phyloP scores from a whole-genome alignment of 2,329 filamentous ascomycete genomes.

The Zymoseptoria tritici region DNA sequence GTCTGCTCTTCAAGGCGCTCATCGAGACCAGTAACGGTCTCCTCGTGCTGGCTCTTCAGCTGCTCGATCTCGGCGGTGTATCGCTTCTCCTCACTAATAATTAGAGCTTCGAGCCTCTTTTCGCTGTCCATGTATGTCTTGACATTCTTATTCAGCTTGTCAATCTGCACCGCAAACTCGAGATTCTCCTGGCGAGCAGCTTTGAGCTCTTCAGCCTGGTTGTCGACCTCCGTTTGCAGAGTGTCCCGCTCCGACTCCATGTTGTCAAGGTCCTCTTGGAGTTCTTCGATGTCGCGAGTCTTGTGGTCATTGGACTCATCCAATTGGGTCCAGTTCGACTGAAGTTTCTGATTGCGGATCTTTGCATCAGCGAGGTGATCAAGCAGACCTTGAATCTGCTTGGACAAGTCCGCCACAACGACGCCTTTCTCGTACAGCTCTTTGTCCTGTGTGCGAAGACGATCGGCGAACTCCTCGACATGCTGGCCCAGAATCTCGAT shows the following conservation, averaged over 20 bases:
- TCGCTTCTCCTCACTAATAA: constrained; percentile 35
- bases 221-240: constrained; percentile 18
- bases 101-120: constrained; percentile 30
- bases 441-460: constrained; percentile 30
- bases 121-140: constrained; percentile 36
- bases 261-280: constrained; percentile 31
- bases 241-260: constrained; percentile 26
- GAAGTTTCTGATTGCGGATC: constrained; percentile 31
- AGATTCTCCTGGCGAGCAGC: constrained; percentile 22
- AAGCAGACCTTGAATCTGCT: constrained; percentile 31
- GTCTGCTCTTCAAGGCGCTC: constrained; percentile 31
- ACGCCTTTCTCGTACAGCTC: constrained; percentile 29
- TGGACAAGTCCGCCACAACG: constrained; percentile 28
- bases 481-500: constrained; percentile 5
- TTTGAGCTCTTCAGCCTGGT: constrained; percentile 17
- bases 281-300: constrained; percentile 31
- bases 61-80: constrained; percentile 30
- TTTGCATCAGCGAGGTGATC: constrained; percentile 35
- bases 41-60: constrained; percentile 35
- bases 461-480: constrained; percentile 27
- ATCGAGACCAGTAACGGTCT: constrained; percentile 31
- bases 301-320: constrained; percentile 29
- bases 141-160: constrained; percentile 33
- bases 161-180: constrained; percentile 30
- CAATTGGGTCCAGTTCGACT: constrained; percentile 31